These are phyloP conservation scores for Penicillium sp. DNA, from an alignment of 2,329 filamentous ascomycete genomes.

Conservation along the genomic window DNA sequence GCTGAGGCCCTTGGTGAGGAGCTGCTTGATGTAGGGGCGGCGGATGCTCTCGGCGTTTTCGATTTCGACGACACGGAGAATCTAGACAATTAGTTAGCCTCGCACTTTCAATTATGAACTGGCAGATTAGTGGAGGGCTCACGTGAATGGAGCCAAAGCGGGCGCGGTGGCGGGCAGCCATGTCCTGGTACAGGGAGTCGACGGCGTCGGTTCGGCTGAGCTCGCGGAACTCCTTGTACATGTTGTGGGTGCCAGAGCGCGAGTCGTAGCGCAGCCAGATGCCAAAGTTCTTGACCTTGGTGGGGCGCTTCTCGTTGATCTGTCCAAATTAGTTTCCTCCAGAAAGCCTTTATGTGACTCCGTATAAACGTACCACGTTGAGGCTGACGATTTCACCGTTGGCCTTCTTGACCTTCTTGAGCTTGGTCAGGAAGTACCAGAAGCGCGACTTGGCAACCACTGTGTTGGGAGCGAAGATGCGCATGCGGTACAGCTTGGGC, in stretches of 20 bases:
- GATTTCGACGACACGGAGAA: slow-evolving; percentile 96
- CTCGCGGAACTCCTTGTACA: slow-evolving; percentile 99
- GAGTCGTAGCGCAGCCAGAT: slow-evolving; percentile 99
- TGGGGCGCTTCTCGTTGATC: slow-evolving; percentile 98
- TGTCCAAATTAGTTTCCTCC: slow-evolving; percentile 34
- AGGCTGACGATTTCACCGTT: slow-evolving; percentile 98
- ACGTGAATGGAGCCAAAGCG: slow-evolving; percentile 99
- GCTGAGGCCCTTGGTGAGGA: slow-evolving; percentile 88
- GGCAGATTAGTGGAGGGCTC: slow-evolving; percentile 47
- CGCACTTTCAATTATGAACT: background rate
- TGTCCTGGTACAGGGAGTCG: slow-evolving; percentile 97
- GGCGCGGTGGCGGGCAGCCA: slow-evolving; percentile 97
- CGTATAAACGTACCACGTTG: slow-evolving; percentile 80
- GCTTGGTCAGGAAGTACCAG: slow-evolving; percentile 99
- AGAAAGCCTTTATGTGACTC: background rate
- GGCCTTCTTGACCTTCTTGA: slow-evolving; percentile 99
- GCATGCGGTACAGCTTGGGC: slow-evolving; percentile 99
- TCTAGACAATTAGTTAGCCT: slow-evolving; percentile 53
- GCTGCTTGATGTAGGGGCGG: slow-evolving; percentile 99
- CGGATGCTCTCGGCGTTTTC: slow-evolving; percentile 93
- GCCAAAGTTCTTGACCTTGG: slow-evolving; percentile 99
- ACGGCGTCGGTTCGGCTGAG: slow-evolving; percentile 94
- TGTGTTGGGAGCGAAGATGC: slow-evolving; percentile 96
- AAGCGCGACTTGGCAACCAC: slow-evolving; percentile 99
- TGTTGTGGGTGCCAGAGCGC: slow-evolving; percentile 99